Evolutionary conservation across 345 rosid species (phyloP).

Genomic region (Kandelia obovata): DNA sequence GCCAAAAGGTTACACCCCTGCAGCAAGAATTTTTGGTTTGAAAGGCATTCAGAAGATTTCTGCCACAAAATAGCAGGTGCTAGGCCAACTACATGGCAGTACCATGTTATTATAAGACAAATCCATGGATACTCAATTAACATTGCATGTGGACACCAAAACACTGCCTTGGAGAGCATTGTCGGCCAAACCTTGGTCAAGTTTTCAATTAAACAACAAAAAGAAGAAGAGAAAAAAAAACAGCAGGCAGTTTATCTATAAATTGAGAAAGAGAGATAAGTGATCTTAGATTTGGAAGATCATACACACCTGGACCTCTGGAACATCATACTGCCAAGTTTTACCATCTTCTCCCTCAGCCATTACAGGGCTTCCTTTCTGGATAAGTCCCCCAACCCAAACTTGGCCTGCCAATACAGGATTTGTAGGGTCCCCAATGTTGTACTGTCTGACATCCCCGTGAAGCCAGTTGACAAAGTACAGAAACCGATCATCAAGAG

Average conservation of each 20-base stretch:
- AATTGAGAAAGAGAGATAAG: no score
- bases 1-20: no score
- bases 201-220: no score
- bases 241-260: no score
- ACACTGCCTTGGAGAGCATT: background rate
- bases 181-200: background rate
- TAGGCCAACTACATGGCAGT: no score
- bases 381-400: conserved; percentile 81
- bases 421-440: conserved; percentile 64
- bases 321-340: conserved; percentile 68
- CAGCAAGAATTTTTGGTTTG: no score
- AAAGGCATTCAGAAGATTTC: no score
- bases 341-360: conserved; percentile 63
- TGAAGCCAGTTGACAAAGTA: conserved; percentile 96
- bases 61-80: no score
- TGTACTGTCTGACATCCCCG: conserved; percentile 89
- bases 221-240: no score
- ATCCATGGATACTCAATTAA: no score
- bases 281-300: background rate
- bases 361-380: conserved; percentile 59
- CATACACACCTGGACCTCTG: conserved; percentile 61
- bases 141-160: background rate
- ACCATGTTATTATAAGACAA: no score
- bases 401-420: conserved; percentile 75
- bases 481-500: conserved; percentile 80